phyloP scores from a whole-genome alignment of 805 yeast genomes.

The Metschnikowia hibisci region DNA sequence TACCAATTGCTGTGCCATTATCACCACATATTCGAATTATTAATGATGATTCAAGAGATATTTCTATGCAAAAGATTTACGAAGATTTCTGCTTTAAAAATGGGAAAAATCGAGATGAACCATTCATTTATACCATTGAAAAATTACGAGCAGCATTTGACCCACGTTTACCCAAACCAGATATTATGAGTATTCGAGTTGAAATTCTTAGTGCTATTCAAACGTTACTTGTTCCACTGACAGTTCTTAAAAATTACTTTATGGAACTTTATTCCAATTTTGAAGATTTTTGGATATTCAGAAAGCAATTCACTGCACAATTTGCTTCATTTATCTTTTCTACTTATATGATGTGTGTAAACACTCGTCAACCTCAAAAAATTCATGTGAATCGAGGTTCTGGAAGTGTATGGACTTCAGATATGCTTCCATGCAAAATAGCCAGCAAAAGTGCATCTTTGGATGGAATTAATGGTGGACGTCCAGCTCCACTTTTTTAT shows the following conservation, averaged over 20 bases:
- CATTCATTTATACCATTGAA: conserved; percentile 79
- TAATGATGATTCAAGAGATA: conserved; percentile 73
- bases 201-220: conserved; percentile 91
- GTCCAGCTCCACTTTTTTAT: conserved; percentile 78
- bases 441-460: conserved; percentile 50
- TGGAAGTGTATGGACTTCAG: conserved; percentile 91
- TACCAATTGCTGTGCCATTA: conserved; percentile 89
- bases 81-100: conserved; percentile 78
- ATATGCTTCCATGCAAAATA: conserved; percentile 88
- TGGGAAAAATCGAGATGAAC: conserved; percentile 80
- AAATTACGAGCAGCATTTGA: conserved; percentile 90
- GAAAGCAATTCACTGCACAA: conserved; percentile 91
- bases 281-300: conserved; percentile 95
- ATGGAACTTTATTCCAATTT: conserved; percentile 64
- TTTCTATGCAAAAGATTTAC: conserved; percentile 76
- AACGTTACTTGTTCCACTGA: conserved; percentile 78
- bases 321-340: conserved; percentile 90
- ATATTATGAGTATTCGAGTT: conserved; percentile 78
- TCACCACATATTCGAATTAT: conserved; percentile 92
- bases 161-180: conserved; percentile 91
- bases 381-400: conserved; percentile 75
- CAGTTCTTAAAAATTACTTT: conserved; percentile 77
- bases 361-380: conserved; percentile 90
- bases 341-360: conserved; percentile 92
- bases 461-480: conserved; percentile 46